Evolutionary conservation across 768 basidiomycete species (phyloP).

Genomic region (Panus rudis): DNA sequence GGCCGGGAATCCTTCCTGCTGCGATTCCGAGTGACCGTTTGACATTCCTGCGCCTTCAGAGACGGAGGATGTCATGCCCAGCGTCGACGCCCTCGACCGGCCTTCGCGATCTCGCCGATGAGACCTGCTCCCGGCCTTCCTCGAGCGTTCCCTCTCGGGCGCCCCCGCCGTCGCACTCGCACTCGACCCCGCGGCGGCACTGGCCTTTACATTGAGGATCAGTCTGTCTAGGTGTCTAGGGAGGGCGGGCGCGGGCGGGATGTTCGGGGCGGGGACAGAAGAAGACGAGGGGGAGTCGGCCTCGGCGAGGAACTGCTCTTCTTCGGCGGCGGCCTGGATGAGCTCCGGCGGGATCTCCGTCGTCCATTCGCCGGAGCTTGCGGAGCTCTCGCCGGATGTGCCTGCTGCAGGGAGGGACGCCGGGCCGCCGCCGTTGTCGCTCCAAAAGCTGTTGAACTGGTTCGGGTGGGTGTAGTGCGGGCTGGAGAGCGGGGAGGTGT

Average conservation of each 20-base stretch:
- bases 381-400: constrained; percentile 1
- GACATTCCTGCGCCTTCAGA: constrained; percentile 8
- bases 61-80: constrained; percentile 19
- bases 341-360: constrained; percentile 71
- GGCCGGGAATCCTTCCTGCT: constrained; percentile 9
- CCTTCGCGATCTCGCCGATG: constrained; percentile 13
- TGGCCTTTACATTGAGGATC: constrained; percentile 61
- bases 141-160: constrained; percentile 12
- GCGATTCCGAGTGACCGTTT: too few relatives aligned
- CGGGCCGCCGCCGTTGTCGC: constrained; percentile 22
- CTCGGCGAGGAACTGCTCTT: constrained; percentile 66
- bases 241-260: constrained; percentile 82
- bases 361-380: constrained; percentile 52
- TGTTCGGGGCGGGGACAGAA: constrained; percentile 58
- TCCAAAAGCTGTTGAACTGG: constrained; percentile 38
- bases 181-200: constrained; percentile 24
- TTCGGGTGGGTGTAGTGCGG: constrained; percentile 13
- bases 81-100: constrained; percentile 11
- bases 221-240: constrained; percentile 92
- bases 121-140: constrained; percentile 8
- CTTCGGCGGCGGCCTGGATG: constrained; percentile 71
- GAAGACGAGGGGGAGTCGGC: constrained; percentile 18
- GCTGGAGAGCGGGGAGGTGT: constrained; percentile 10
- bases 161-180: constrained; percentile 7
- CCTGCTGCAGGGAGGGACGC: background rate